phyloP scores from a whole-genome alignment of 2,329 filamentous ascomycete species.

The Venturia aucupariae region DNA sequence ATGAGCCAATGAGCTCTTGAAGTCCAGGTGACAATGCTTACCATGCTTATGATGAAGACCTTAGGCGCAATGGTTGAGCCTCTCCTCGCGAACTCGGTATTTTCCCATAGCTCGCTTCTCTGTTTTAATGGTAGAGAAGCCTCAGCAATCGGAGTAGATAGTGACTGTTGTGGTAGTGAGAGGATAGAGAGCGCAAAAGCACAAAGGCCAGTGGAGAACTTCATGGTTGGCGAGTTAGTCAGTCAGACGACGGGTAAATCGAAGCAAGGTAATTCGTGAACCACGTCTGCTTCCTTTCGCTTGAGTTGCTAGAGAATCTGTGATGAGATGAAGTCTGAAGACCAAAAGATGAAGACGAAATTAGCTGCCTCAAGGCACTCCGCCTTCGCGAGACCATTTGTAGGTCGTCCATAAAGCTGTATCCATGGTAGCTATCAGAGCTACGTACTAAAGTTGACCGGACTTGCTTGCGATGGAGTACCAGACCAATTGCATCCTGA shows the following conservation, averaged over 20 bases:
- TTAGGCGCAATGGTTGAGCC: constrained; percentile 47
- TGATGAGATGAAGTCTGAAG: neutral
- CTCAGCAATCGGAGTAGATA: neutral
- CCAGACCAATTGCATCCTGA: neutral
- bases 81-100: neutral
- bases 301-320: neutral
- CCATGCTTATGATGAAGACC: constrained; percentile 53
- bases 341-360: neutral
- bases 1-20: neutral
- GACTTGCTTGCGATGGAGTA: neutral
- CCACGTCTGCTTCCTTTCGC: neutral
- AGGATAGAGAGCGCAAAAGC: neutral
- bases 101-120: neutral
- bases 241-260: neutral
- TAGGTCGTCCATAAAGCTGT: neutral
- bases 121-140: neutral
- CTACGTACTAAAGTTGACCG: neutral
- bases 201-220: neutral
- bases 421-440: constrained; percentile 2
- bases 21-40: neutral
- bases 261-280: neutral
- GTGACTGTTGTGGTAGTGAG: neutral
- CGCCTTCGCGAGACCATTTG: neutral
- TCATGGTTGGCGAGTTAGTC: neutral
- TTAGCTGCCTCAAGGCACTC: neutral